phyloP scores from a whole-genome alignment of 257 asterid species.

The Solanum sejunctum region DNA sequence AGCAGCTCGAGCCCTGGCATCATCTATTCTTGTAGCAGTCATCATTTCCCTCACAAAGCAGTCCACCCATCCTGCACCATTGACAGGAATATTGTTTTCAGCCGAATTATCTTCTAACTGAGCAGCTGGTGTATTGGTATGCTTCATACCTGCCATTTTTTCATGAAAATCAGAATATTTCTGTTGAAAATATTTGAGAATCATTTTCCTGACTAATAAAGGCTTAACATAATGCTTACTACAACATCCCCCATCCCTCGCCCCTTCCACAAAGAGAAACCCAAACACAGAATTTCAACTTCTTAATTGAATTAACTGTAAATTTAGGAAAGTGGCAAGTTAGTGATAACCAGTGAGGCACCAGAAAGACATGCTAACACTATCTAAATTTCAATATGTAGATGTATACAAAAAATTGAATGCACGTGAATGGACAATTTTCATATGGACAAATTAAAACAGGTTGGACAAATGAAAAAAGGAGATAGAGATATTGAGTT shows the following conservation, averaged over 20 bases:
- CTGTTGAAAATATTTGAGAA: background rate
- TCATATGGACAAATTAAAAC: background rate
- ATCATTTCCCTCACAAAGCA: conserved; percentile 57
- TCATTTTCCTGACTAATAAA: background rate
- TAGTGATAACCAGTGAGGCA: background rate
- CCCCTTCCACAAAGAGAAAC: background rate
- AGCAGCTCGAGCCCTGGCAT: conserved; percentile 60
- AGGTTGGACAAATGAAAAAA: background rate
- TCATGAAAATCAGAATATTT: background rate
- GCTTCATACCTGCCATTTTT: conserved; percentile 16
- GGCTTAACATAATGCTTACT: background rate
- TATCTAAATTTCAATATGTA: background rate
- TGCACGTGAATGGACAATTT: background rate
- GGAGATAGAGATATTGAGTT: too few species aligned
- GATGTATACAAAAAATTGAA: background rate
- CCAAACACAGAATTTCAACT: background rate
- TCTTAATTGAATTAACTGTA: background rate
- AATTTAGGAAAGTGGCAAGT: background rate
- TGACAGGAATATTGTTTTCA: conserved; percentile 28
- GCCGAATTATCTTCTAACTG: conserved; percentile 4
- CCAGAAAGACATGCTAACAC: background rate
- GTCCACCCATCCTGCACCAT: conserved; percentile 76
- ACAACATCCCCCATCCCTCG: background rate
- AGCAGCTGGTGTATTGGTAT: background rate
- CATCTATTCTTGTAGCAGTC: conserved; percentile 56